Conservation (phyloP, 495 filamentous ascomycete genomes). For the Penicillium paxilli region DNA sequence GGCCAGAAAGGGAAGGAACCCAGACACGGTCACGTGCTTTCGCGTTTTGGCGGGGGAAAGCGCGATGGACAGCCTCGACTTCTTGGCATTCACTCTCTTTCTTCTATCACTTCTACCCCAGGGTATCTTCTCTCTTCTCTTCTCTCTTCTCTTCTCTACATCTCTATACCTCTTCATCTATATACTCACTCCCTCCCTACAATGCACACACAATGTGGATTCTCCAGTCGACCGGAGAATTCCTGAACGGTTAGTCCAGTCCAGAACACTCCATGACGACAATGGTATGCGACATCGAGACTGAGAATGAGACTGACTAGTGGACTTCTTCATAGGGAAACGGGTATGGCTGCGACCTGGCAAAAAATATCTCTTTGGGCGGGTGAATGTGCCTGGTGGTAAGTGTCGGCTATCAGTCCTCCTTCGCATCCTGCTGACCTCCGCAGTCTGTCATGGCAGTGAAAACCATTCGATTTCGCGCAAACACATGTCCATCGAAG, state of each 20-base stretch:
- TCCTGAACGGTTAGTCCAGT: conserved; percentile 35
- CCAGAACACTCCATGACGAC: background rate
- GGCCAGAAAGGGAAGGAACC: background rate
- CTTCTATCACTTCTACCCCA: background rate
- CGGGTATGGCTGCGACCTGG: conserved; percentile 81
- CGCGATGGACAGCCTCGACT: background rate
- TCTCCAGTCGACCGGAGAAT: conserved; percentile 47
- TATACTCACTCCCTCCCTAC: too few species aligned
- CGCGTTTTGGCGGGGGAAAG: conserved; percentile 38
- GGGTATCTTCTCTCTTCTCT: too few species aligned
- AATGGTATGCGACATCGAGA: background rate
- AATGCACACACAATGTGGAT: conserved; percentile 53
- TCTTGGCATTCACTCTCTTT: background rate
- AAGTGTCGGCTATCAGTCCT: background rate
- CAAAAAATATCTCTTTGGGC: conserved; percentile 77
- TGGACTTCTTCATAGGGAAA: conserved; percentile 59
- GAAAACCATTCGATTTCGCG: conserved; percentile 78
- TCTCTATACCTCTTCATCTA: too few species aligned
- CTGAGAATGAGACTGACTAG: background rate
- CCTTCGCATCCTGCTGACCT: conserved; percentile 9
- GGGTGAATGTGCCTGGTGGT: conserved; percentile 54
- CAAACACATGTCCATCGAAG: conserved; percentile 78
- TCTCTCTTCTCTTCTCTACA: too few species aligned
- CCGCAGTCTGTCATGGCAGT: conserved; percentile 57
- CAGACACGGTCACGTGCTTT: conserved; percentile 34